Conservation (phyloP, 192 early-diverging fungal genomes). For the Coemansia sp. region DNA sequence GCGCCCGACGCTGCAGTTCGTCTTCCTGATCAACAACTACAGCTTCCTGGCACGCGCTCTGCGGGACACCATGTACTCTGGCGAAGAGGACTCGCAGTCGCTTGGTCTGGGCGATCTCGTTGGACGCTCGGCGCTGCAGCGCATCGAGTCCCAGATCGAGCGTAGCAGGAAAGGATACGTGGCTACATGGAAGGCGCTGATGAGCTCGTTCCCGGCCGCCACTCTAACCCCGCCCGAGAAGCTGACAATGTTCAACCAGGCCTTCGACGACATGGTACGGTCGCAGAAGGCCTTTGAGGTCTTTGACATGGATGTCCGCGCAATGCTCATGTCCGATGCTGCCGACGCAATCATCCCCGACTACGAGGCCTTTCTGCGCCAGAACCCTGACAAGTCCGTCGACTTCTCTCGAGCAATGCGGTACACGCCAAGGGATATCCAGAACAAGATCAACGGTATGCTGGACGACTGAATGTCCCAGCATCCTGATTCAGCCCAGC, state of each 20-base stretch:
- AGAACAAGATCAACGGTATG: conserved; percentile 42
- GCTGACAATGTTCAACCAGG: conserved; percentile 49
- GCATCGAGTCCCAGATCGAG: conserved; percentile 46
- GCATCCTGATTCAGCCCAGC: too few species aligned
- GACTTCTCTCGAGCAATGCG: conserved; percentile 49
- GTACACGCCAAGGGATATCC: conserved; percentile 50
- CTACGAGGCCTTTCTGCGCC: conserved; percentile 47
- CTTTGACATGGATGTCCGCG: conserved; percentile 48
- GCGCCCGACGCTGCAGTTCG: conserved; percentile 46
- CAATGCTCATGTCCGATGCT: conserved; percentile 44
- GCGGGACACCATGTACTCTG: conserved; percentile 47
- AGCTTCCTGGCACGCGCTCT: conserved; percentile 46
- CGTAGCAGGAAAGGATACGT: conserved; percentile 49
- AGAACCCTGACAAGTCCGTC: conserved; percentile 49
- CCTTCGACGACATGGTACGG: conserved; percentile 52
- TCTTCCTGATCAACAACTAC: conserved; percentile 53
- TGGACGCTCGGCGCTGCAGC: conserved; percentile 40
- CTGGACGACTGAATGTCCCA: conserved; percentile 30
- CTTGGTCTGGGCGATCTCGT: conserved; percentile 51
- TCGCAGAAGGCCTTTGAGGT: conserved; percentile 45
- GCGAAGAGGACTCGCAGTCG: conserved; percentile 47
- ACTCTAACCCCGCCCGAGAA: conserved; percentile 47
- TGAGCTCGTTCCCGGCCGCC: conserved; percentile 50
- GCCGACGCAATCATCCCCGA: conserved; percentile 42
- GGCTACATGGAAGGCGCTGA: conserved; percentile 51